These are phyloP conservation scores for Lycium ferocissimum DNA, from an alignment of 257 asterid species.

Conservation along the genomic window DNA sequence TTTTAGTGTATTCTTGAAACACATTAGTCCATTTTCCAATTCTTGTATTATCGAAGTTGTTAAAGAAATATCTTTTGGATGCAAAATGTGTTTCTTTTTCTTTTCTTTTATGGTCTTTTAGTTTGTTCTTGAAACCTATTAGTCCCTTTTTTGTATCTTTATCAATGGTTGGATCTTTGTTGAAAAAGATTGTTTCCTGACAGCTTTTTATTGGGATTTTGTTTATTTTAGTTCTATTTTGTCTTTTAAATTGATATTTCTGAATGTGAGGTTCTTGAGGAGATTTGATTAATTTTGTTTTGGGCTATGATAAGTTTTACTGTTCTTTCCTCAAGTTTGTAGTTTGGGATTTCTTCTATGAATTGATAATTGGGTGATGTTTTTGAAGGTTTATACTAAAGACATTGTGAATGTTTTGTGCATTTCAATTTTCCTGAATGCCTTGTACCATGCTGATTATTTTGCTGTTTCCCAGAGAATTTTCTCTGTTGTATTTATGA, in stretches of 20 bases:
- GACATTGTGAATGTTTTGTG: neutral
- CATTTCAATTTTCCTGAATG: neutral
- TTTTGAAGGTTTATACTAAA: neutral
- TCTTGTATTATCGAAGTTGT: neutral
- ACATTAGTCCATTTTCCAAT: no score
- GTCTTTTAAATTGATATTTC: neutral
- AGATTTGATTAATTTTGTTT: neutral
- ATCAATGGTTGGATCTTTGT: slow-evolving; percentile 37
- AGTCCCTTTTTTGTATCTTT: neutral
- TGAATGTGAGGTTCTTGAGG: neutral
- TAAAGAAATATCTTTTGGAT: neutral
- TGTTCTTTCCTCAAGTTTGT: neutral
- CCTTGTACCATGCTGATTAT: neutral
- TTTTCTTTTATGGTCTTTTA: neutral
- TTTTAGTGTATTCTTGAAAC: no score
- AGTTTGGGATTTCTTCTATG: neutral
- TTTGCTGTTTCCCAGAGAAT: neutral
- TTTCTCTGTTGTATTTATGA: neutral
- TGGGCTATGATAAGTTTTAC: neutral
- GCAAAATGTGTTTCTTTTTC: neutral
- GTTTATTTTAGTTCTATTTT: neutral
- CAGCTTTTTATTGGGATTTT: neutral
- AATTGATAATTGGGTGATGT: slow-evolving; percentile 32
- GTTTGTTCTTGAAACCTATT: slow-evolving; percentile 21
- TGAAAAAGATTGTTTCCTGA: neutral